Base-by-base conservation (phyloP, 345 rosid genomes). In the Ceriops zippeliana region DNA sequence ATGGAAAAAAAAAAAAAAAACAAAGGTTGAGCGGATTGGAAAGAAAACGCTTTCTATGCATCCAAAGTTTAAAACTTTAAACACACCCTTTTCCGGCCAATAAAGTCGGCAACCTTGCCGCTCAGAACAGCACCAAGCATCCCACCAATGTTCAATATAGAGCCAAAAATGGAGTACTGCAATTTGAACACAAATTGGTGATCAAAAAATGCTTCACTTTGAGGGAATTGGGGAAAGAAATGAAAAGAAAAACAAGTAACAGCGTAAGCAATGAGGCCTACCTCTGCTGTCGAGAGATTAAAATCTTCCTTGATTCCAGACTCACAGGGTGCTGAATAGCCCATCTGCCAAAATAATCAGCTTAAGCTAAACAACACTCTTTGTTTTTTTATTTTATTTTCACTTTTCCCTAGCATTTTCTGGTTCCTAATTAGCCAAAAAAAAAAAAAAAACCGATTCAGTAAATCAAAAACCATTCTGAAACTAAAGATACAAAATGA, bases 91-190 rank as follows among this genome's bases (percentile, higher is more conserved):
- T 91, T 89, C 31, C 96, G 84, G 49, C 97, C 97, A 4, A 80
- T 46, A 38, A 82, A 75, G 75, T 91, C 97, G 62, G 96, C 86
- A 19, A 85, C 72, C 46, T 72, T 69, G 13, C 96, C 97, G 77
- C 97, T 89, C 13, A 88, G 79, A 28, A 87, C 66, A 77, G 96
- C 97, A 61, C 97, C 97, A 69, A 91, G 66, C 97, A 91, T 91
- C 68, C 92, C 93, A 15, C 97, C 97, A 31, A 89, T 84, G 46
- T 93, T 89, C 68, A 91, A 46, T 66, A 91, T 86, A 11, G 97
- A 91, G n/a, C 97, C 96, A 79, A 91, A 91, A 77, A 85, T 70
- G 1, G 97, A 86, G 83, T 86, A 91, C 97, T 91, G 84, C 66
- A 46, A 47, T 42, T 42, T 13, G 49, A 42, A 3, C 49, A 42